These are phyloP conservation scores for Houttuynia cordata DNA, from an alignment of 164 flowering plant genomes.

Conservation along the genomic window DNA sequence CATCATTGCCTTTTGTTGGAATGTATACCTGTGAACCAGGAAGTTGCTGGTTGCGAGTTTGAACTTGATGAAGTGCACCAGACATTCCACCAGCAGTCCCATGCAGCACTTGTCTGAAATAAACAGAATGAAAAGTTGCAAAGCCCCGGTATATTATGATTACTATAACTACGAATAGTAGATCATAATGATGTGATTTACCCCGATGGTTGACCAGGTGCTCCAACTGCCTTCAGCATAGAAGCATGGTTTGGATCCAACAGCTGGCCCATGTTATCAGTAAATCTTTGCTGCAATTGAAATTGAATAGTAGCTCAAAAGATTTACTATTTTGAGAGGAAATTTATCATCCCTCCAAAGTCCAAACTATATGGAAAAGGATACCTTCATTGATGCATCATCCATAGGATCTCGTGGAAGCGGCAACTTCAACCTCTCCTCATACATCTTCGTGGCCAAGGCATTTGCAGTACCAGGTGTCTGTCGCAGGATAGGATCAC, in stretches of 20 bases:
- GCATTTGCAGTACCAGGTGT: slow-evolving; percentile 76
- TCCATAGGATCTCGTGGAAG: slow-evolving; percentile 77
- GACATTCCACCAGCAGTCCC: slow-evolving; percentile 75
- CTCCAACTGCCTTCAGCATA: slow-evolving; percentile 65
- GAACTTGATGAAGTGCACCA: slow-evolving; percentile 67
- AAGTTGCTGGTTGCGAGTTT: slow-evolving; percentile 73
- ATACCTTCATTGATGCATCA: slow-evolving; percentile 86
- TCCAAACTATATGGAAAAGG: background rate
- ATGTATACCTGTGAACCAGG: slow-evolving; percentile 53
- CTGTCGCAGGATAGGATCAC: slow-evolving; percentile 60
- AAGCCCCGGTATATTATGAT: background rate
- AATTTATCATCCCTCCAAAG: background rate
- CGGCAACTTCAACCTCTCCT: slow-evolving; percentile 72
- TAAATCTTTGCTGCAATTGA: slow-evolving; percentile 61
- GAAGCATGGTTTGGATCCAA: slow-evolving; percentile 79
- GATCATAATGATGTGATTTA: slow-evolving; percentile 14
- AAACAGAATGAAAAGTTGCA: background rate
- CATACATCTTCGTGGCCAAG: slow-evolving; percentile 93
- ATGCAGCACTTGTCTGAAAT: slow-evolving; percentile 83
- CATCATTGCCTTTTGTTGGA: background rate
- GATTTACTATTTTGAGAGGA: background rate
- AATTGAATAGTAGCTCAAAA: background rate
- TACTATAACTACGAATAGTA: background rate
- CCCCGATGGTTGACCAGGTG: slow-evolving; percentile 88
- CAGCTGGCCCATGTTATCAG: slow-evolving; percentile 68